A percentile compares a stretch with the other conserved stretches of the same genome.
Evolutionary conservation across 2,329 filamentous ascomycete species (phyloP).

Genomic region (Cladophialophora immunda): DNA sequence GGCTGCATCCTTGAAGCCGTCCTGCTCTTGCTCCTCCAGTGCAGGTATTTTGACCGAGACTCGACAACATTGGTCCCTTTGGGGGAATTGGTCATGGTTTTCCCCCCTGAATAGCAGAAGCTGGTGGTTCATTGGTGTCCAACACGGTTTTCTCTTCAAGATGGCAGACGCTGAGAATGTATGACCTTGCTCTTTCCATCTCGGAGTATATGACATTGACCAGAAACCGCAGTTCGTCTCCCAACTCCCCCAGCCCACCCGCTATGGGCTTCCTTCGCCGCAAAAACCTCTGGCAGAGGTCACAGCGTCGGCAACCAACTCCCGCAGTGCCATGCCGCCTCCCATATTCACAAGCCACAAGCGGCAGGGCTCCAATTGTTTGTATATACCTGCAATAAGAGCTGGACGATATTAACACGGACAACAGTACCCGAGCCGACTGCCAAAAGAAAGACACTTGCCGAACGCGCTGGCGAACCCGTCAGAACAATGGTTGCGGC

Average conservation of each 20-base stretch:
- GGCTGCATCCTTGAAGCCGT: background rate
- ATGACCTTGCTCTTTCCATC: constrained; percentile 15
- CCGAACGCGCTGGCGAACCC: constrained; percentile 64
- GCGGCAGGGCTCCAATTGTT: constrained; percentile 61
- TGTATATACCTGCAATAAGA: constrained; percentile 40
- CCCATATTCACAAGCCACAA: constrained; percentile 56
- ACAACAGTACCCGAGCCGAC: constrained; percentile 62
- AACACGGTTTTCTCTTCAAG: constrained; percentile 4
- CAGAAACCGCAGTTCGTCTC: constrained; percentile 43
- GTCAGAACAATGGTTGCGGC: constrained; percentile 53
- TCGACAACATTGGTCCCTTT: background rate
- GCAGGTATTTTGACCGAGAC: background rate
- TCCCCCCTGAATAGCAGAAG: background rate
- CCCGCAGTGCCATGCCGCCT: constrained; percentile 55
- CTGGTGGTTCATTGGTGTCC: background rate
- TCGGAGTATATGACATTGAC: constrained; percentile 19
- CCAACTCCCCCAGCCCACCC: constrained; percentile 47
- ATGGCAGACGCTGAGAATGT: constrained; percentile 38
- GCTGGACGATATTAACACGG: constrained; percentile 50
- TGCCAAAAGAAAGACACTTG: constrained; percentile 68
- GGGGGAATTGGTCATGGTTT: constrained; percentile 1
- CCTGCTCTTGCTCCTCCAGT: background rate
- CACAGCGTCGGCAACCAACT: constrained; percentile 62
- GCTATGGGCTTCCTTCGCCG: constrained; percentile 42
- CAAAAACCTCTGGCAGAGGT: constrained; percentile 58